phyloP scores from a whole-genome alignment of 441 rosid genomes.

The Adansonia rubrostipa region DNA sequence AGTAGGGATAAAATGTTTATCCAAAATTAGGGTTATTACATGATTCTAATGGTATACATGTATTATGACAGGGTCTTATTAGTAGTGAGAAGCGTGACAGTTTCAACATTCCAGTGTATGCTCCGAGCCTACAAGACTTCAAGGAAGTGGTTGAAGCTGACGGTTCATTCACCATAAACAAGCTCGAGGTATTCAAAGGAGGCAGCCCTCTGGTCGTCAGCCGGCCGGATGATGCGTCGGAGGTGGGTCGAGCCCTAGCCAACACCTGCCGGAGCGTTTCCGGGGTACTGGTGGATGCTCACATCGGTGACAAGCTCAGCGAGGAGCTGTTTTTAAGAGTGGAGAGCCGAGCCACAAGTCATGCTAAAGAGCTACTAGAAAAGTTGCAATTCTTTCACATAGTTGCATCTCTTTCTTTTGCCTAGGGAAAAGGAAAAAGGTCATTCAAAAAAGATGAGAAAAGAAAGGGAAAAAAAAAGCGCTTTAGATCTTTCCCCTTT shows the following conservation, averaged over 20 bases:
- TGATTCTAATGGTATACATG: background rate
- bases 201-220: slow-evolving; percentile 93
- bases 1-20: background rate
- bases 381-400: slow-evolving; percentile 85
- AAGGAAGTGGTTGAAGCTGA: slow-evolving; percentile 81
- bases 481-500: background rate
- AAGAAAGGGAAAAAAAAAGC: background rate
- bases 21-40: background rate
- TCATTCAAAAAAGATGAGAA: background rate
- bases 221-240: slow-evolving; percentile 64
- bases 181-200: slow-evolving; percentile 83
- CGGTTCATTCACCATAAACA: slow-evolving; percentile 70
- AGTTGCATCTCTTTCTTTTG: slow-evolving; percentile 78
- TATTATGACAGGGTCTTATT: slow-evolving; percentile 59
- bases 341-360: slow-evolving; percentile 57
- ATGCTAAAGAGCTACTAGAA: slow-evolving; percentile 80
- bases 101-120: slow-evolving; percentile 93
- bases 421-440: slow-evolving; percentile 18
- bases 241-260: slow-evolving; percentile 78
- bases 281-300: slow-evolving; percentile 91
- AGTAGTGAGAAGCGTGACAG: slow-evolving; percentile 69
- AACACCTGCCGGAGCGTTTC: slow-evolving; percentile 77
- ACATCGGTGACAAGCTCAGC: slow-evolving; percentile 77
- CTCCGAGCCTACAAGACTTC: slow-evolving; percentile 84
- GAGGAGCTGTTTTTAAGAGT: slow-evolving; percentile 69